Evolutionary conservation across 1,284 basidiomycete genomes (phyloP).

Genomic region (Testicularia cyperi): DNA sequence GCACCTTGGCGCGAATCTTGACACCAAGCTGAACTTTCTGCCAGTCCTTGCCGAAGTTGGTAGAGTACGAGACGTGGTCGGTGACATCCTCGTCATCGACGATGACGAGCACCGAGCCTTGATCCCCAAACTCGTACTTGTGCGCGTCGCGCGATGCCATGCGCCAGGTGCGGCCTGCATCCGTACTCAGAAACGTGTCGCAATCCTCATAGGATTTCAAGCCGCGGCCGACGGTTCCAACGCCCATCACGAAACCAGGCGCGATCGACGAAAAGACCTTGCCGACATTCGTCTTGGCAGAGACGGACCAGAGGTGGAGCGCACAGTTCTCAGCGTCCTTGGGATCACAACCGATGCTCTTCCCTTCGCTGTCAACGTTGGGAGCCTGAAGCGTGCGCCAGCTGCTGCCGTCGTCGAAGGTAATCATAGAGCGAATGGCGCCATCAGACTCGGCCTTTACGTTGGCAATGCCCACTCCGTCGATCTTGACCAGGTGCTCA

Average conservation of each 20-base stretch:
- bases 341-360: constrained; percentile 69
- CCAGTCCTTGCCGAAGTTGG: constrained; percentile 82
- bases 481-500: constrained; percentile 86
- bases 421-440: constrained; percentile 75
- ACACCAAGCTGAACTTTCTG: constrained; percentile 71
- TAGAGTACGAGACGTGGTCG: constrained; percentile 76
- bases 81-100: constrained; percentile 84
- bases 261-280: constrained; percentile 90
- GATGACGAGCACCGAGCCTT: constrained; percentile 77
- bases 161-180: constrained; percentile 83
- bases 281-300: constrained; percentile 85
- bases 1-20: constrained; percentile 72
- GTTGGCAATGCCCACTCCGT: constrained; percentile 89
- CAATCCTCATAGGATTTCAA: constrained; percentile 80
- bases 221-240: constrained; percentile 77
- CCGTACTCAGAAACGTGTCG: constrained; percentile 88
- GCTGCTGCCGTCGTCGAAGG: constrained; percentile 85
- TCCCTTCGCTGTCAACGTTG: constrained; percentile 67
- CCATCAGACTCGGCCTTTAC: constrained; percentile 71
- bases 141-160: constrained; percentile 78
- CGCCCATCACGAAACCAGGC: constrained; percentile 90
- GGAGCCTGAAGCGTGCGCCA: constrained; percentile 77
- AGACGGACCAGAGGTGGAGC: constrained; percentile 88
- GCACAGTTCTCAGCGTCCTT: constrained; percentile 70
- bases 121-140: constrained; percentile 94